Evolutionary conservation across 2,329 filamentous ascomycete species (phyloP), one percentile per base, ranked within the genome.

Genomic region (Coleophoma crateriformis): DNA sequence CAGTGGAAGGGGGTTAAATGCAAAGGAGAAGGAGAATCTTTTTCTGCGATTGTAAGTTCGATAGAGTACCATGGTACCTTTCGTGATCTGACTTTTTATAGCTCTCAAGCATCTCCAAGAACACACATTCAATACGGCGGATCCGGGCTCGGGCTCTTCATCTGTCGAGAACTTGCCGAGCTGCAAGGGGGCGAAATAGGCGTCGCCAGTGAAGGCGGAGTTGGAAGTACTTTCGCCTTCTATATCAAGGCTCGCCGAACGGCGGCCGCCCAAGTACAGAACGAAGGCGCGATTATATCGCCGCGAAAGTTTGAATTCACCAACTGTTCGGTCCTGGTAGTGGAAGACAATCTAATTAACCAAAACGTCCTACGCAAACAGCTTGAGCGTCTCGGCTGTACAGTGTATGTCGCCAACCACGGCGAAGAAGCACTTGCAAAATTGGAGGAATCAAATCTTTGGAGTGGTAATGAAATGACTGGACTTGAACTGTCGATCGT

Each of bases 261-360:
- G 7, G 47, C 43, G n/a, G 44, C 39, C 5, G 32, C 15, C 48
- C 48, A 8, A 45, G 34, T 17, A 19, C 27, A 27, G 37, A 34
- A n/a, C 43, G n/a, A 22, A 22, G n/a, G 20, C 34, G 43, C 41
- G 3, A 20, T 43, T 19, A 27, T 27, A 22, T 38, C 45, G 11
- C 33, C 32, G 11, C 33, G 45, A 6, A 46, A 33, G 19, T 20
- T 27, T 27, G 27, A 27, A 27, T 7, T 27, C 6, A 27, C 49
- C 14, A 46, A 34, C 11, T 33, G 27, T 27, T 50, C 61, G 33
- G 75, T 85, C 7, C 70, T 85, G 32, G 80, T 85, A 10, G 82
- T 85, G 4, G 82, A 85, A 59, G 82, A 85, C 60, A 85, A 85
- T 52, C 67, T 84, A 22, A 79, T 85, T 43, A 85, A 85, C 58